Percentiles rank a stretch among this genome's conserved stretches.
Conservation (phyloP, 2,329 filamentous ascomycete genomes). For the Madurella fahalii region DNA sequence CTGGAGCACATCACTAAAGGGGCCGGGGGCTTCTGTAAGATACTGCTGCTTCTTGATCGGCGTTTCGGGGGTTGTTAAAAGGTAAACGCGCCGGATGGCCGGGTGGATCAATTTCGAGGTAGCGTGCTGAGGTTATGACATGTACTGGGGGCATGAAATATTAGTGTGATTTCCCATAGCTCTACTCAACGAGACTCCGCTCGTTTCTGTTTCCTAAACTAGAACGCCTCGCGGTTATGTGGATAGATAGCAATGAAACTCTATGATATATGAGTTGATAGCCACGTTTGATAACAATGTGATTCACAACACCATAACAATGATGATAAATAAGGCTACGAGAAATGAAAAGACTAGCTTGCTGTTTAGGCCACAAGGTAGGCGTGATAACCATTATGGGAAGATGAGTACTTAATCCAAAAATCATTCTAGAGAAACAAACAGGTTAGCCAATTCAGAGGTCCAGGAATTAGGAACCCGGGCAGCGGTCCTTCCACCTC, state of each 20-base stretch:
- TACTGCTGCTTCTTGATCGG: not conserved
- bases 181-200: slow-evolving; percentile 11
- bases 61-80: slow-evolving; percentile 2
- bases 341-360: too few species aligned
- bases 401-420: too few species aligned
- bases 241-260: not conserved
- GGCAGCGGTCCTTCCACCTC: too few species aligned
- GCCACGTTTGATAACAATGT: too few species aligned
- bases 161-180: slow-evolving; percentile 5
- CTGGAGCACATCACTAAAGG: slow-evolving; percentile 3
- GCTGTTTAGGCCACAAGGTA: too few species aligned
- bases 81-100: not conserved
- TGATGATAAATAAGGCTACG: too few species aligned
- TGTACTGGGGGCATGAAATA: not conserved
- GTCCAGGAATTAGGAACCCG: too few species aligned
- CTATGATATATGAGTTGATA: too few species aligned
- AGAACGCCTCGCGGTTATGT: not conserved
- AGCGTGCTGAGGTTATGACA: not conserved
- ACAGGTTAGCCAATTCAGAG: too few species aligned
- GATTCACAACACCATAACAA: too few species aligned
- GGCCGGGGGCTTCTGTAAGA: not conserved
- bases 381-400: too few species aligned
- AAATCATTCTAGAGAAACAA: too few species aligned
- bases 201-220: slow-evolving; percentile 9
- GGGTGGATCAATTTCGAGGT: not conserved